Evolutionary conservation across 305 asterid genomes (phyloP), one percentile per base, ranked within the genome.

Genomic region (Solanum chacoense): DNA sequence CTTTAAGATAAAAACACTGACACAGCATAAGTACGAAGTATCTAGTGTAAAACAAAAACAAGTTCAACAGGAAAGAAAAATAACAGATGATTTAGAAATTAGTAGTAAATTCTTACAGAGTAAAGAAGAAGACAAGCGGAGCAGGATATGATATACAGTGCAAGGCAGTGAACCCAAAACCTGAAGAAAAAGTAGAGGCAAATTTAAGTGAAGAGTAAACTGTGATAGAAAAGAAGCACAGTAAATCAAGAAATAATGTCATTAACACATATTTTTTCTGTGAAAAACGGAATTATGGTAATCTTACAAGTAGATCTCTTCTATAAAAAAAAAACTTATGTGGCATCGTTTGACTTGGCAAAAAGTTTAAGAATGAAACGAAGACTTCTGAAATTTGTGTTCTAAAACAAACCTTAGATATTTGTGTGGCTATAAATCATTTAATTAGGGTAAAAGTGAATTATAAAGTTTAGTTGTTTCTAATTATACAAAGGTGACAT

Each of bases 81-180:
- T 77, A 37, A 29, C 84, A 37, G 63, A 37, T 37, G 34, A 83
- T 7, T 28, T 81, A 80, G 78, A 85, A 71, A 37, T 37, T n/a
- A 69, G 26, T 38, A 65, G 72, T 87, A 72, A 74, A 88, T 89
- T 90, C 98, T 95, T 95, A 98, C 99, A 86, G 89, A 90, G 96
- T 95, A 95, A 65, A 98, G 98, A 88, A 98, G 96, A 91, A 91
- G 59, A 91, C 98, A 95, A 35, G 97, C 93, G 88, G 93, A 93
- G 88, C 91, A 90, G 86, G 98, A 77, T 88, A 98, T 95, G 90
- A 95, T 79, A 92, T 98, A 94, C 79, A 98, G 87, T 72, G 96
- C 96, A 45, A 95, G 92, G 93, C 98, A 96, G 90, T 96, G 99
- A 73, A 94, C 97, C 97, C 98, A 96, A 72, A 98, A 94, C 98